Base-by-base conservation (phyloP, 1,284 basidiomycete genomes). In the Tausonia pullulans region DNA sequence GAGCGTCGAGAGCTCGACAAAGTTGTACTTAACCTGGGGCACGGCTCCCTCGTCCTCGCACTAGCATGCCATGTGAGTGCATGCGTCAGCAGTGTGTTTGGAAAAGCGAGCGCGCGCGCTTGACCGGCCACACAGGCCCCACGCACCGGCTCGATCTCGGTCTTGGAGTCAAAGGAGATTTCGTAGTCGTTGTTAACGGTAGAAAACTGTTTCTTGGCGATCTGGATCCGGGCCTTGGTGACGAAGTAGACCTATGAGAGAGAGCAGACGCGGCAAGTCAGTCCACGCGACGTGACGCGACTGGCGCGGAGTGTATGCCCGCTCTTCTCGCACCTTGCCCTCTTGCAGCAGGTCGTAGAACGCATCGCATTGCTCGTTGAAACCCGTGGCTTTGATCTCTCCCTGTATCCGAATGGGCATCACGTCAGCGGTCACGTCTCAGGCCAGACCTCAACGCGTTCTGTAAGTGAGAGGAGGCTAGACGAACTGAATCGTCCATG, bases 161-260 rank as follows among this genome's bases (percentile, higher is more conserved):
- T 92, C 63, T 82, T 81, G 68, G 83, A 84, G 69, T 94, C 91
- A n/a, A 99, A 82, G 58, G 80, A 82, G 68, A 99, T 84, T 74
- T 98, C 95, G 73, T 98, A 98, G 73, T 98, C 94, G 74, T 96
- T 97, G 69, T 83, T 79, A 58, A 96, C 77, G 72, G 88, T 91
- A 61, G 84, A 89, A 76, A 96, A 99, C 78, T 97, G 95, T 79
- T 95, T 98, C 80, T 98, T 98, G 56, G 95, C 94, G 45, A 98
- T 85, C 73, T 90, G 90, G 72, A 98, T 87, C 63, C 89, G 84
- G 7, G 89, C 95, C 72, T 88, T 90, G 1, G 90, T 90, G 67
- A 98, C 82, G 73, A 83, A 91, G 77, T 93, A 98, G 9, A 78
- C 77, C 74, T 75, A 56, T 49, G 58, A 46, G 55, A 62, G 10